Evolutionary conservation across 192 early-diverging fungal genomes (phyloP).

Genomic region (Gigaspora rosea): DNA sequence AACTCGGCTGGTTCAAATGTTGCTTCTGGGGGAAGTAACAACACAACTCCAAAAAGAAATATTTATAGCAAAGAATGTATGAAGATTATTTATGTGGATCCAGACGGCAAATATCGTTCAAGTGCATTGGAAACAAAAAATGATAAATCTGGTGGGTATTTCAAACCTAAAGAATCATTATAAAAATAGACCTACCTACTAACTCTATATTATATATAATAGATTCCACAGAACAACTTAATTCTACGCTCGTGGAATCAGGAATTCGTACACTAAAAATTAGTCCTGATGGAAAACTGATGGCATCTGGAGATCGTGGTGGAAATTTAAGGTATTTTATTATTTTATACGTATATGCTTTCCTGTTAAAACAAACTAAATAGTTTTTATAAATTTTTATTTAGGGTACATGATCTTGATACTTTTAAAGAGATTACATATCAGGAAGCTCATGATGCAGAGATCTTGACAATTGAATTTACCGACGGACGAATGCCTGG

Average conservation of each 20-base stretch:
- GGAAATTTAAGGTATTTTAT: conserved; percentile 63
- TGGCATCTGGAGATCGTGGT: conserved; percentile 73
- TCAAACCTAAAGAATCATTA: not conserved
- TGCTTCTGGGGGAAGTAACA: not conserved
- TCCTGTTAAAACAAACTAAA: not conserved
- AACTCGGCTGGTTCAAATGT: conserved; percentile 2
- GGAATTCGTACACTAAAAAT: conserved; percentile 72
- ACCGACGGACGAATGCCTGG: conserved; percentile 39
- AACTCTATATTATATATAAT: conserved; percentile 6
- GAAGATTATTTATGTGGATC: conserved; percentile 41
- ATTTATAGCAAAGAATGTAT: conserved; percentile 35
- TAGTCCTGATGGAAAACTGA: conserved; percentile 59
- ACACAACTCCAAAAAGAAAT: not conserved
- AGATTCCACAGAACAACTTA: conserved; percentile 42
- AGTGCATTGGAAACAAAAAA: conserved; percentile 27
- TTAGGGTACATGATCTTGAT: conserved; percentile 61
- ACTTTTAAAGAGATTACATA: conserved; percentile 62
- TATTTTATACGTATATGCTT: conserved; percentile 24
- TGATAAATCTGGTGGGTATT: not conserved
- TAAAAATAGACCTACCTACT: not conserved
- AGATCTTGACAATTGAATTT: conserved; percentile 78
- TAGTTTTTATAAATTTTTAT: not conserved
- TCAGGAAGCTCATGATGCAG: conserved; percentile 78
- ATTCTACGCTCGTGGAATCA: conserved; percentile 46
- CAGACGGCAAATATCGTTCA: conserved; percentile 36